Base-by-base conservation (phyloP, 768 basidiomycete species). In the Pleurotus pulmonarius region DNA sequence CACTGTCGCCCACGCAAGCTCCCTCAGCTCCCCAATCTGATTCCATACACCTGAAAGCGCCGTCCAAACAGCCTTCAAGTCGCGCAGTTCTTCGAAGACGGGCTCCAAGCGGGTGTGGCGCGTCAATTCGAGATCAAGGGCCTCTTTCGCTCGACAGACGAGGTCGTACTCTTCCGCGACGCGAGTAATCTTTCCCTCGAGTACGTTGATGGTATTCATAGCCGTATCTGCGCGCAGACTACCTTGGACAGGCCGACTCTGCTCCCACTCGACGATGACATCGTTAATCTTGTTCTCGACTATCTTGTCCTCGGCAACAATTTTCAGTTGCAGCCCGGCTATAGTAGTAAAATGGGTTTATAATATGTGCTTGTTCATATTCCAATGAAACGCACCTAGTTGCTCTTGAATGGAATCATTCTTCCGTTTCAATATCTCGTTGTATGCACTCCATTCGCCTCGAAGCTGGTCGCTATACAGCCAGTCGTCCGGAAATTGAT, bases 271-370 rank as follows among this genome's bases (percentile, higher is more conserved):
- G 56, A 78, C 73, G 13, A 97, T 78, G 57, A 94, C 82, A 64
- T 97, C 94, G 64, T 82, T 87, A 66, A 98, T 94, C 75, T 93
- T 94, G 72, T 93, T 92, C 76, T 96, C 93, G 1, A 98, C 86
- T 55, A 98, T 94, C 76, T 96, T 96, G 78, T 98, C 97, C 70
- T 99, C 94, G 1, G 97, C 94, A n/a, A 96, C 92, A 69, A 99
- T 96, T 81, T 98, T 99, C 60, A 98, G 79, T 71, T 98, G 97
- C n/a, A 99, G 78, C 0, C 96, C 97, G 60, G 93, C 95, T 96
- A 58, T 40, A 40, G 3, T 34, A 11, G 9, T 2, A 11, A 9
- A 9, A 3, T 9, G 29, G 29, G 9, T 34, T 34, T 8, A 34
- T 34, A 9, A 11, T 34, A 34, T 34, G 29, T 11, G 8, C 2